Conservation (phyloP, 345 rosid genomes). For the Anacardium occidentale region DNA sequence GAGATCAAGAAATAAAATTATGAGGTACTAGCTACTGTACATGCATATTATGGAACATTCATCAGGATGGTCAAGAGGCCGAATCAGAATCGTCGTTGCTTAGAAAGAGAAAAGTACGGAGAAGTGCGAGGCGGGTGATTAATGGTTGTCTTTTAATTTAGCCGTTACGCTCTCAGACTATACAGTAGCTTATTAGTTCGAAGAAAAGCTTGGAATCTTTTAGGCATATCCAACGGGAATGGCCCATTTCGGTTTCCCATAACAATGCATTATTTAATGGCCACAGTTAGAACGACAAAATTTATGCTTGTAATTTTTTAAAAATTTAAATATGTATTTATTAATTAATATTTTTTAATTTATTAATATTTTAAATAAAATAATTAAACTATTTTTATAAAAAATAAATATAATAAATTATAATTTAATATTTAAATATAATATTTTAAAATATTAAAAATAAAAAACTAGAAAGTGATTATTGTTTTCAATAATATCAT, state of each 20-base stretch:
- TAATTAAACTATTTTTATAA: too few species aligned
- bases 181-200: neutral
- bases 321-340: too few species aligned
- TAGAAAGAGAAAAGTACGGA: neutral
- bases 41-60: constrained; percentile 10
- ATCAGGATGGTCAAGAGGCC: neutral
- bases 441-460: too few species aligned
- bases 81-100: constrained; percentile 22
- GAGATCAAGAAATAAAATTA: constrained; percentile 19
- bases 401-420: too few species aligned
- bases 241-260: constrained; percentile 7
- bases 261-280: neutral
- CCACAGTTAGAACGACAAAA: too few species aligned
- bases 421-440: too few species aligned
- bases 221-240: neutral
- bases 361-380: too few species aligned
- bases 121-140: too few species aligned
- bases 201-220: constrained; percentile 9
- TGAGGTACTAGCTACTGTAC: neutral
- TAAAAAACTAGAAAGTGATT: too few species aligned
- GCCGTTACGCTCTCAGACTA: neutral
- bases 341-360: too few species aligned
- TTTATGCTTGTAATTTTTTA: too few species aligned
- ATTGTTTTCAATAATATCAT: too few species aligned
- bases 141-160: constrained; percentile 1